These are phyloP conservation scores for Podila verticillata DNA, from an alignment of 192 early-diverging fungal species.

Conservation along the genomic window DNA sequence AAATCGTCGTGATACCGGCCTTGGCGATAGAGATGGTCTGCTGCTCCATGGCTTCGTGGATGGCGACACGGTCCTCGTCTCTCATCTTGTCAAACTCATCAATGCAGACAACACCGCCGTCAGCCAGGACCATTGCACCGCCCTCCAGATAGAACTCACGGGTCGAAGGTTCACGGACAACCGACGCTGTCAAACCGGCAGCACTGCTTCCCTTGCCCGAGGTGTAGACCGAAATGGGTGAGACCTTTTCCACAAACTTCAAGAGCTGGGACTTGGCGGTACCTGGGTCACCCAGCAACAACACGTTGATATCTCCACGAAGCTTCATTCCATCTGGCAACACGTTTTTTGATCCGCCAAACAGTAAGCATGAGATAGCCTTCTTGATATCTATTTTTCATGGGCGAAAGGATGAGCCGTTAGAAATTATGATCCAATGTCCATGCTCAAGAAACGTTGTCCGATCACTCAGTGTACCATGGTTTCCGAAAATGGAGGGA, in stretches of 20 bases:
- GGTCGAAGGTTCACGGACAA: slow-evolving; percentile 89
- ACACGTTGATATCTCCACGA: slow-evolving; percentile 97
- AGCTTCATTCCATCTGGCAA: slow-evolving; percentile 97
- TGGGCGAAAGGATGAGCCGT: background rate
- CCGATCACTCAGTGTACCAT: slow-evolving; percentile 58
- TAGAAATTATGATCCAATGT: background rate
- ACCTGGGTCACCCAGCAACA: slow-evolving; percentile 97
- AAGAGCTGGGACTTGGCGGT: slow-evolving; percentile 98
- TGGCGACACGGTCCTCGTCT: slow-evolving; percentile 98
- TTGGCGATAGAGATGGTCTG: slow-evolving; percentile 99
- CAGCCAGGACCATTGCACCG: slow-evolving; percentile 99
- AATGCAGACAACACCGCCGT: slow-evolving; percentile 99
- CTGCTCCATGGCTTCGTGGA: slow-evolving; percentile 99
- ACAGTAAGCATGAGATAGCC: slow-evolving; percentile 92
- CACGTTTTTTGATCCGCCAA: slow-evolving; percentile 96
- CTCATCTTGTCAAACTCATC: slow-evolving; percentile 99
- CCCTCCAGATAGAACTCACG: slow-evolving; percentile 98
- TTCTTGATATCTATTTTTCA: slow-evolving; percentile 91
- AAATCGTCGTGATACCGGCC: slow-evolving; percentile 98
- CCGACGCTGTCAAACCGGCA: slow-evolving; percentile 98
- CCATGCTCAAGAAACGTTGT: too few relatives aligned
- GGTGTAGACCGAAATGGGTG: slow-evolving; percentile 98
- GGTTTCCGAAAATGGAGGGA: slow-evolving; percentile 95
- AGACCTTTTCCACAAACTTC: slow-evolving; percentile 97
- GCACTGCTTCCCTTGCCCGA: slow-evolving; percentile 99